Percentiles rank a stretch among this genome's conserved stretches.
Conservation (phyloP, 2,329 filamentous ascomycete genomes). For the Pseudocercospora crystallina region DNA sequence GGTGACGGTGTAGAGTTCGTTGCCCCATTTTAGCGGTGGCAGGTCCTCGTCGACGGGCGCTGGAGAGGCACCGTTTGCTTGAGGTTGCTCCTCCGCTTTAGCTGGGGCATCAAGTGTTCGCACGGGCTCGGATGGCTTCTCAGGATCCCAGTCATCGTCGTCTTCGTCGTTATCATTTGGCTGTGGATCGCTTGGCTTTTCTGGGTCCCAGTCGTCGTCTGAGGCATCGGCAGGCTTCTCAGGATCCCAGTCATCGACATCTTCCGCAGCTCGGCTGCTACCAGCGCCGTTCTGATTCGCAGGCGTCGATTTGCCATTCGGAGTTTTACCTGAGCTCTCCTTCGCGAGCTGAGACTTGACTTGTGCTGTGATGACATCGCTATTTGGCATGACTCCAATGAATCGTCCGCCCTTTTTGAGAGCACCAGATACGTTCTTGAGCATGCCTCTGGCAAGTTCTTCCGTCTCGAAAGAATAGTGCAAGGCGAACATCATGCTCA, state of each 20-base stretch:
- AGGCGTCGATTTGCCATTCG: conserved; percentile 18
- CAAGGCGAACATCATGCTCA: conserved; percentile 99
- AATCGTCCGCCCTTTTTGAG: conserved; percentile 93
- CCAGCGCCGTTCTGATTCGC: conserved; percentile 38
- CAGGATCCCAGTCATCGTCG: conserved; percentile 39
- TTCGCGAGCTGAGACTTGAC: conserved; percentile 75
- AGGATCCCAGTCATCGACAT: conserved; percentile 37
- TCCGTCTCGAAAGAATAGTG: conserved; percentile 97
- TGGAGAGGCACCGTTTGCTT: conserved; percentile 8
- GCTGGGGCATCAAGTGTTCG: neutral
- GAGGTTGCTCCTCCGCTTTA: conserved; percentile 30
- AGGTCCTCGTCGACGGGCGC: conserved; percentile 12
- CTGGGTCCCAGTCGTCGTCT: conserved; percentile 37
- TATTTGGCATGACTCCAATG: conserved; percentile 95
- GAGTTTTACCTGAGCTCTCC: conserved; percentile 41
- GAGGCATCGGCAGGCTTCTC: conserved; percentile 47
- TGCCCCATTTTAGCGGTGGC: conserved; percentile 74
- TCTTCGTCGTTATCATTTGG: conserved; percentile 26
- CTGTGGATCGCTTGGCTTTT: conserved; percentile 47
- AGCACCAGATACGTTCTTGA: conserved; percentile 84
- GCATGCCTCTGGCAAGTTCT: conserved; percentile 84
- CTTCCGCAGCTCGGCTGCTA: conserved; percentile 17
- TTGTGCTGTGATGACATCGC: conserved; percentile 77
- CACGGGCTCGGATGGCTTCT: conserved; percentile 47
- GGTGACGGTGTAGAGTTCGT: conserved; percentile 85